Percentiles rank a stretch among this genome's conserved stretches.
Conservation (phyloP, 225 moss, liverwort and hornwort species). For the Neckera pumila region DNA sequence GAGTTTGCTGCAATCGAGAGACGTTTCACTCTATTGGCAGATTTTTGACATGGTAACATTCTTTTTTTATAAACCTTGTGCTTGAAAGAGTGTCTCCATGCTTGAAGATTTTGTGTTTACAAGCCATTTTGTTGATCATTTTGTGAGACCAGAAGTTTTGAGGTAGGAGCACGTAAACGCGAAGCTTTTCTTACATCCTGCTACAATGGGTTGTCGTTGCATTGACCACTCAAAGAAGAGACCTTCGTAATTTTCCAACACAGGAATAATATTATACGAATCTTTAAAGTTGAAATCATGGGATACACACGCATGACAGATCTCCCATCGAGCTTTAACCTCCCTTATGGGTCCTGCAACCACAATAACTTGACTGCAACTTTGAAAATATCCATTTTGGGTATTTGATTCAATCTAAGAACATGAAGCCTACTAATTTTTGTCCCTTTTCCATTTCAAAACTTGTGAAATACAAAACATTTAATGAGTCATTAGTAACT, state of each 20-base stretch:
- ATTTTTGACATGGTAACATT: neutral
- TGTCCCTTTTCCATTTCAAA: too few relatives aligned
- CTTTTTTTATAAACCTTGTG: neutral
- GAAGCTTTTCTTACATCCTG: neutral
- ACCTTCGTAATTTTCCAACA: neutral
- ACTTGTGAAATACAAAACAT: too few relatives aligned
- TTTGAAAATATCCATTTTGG: too few relatives aligned
- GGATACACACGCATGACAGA: neutral
- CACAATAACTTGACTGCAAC: too few relatives aligned
- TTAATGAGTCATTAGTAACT: too few relatives aligned
- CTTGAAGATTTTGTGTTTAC: neutral
- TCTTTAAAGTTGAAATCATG: neutral
- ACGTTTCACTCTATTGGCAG: neutral
- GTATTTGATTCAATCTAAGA: too few relatives aligned
- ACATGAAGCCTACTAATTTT: too few relatives aligned
- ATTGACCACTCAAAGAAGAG: neutral
- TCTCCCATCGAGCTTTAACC: too few relatives aligned
- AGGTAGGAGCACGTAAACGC: too few relatives aligned
- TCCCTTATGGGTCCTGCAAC: too few relatives aligned
- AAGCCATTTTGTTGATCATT: neutral
- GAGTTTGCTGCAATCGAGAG: neutral
- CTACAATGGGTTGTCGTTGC: neutral
- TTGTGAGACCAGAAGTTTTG: neutral
- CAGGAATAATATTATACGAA: too few relatives aligned
- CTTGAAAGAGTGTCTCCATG: neutral